Evolutionary conservation across 805 yeast genomes (phyloP).

Genomic region (Ogataea trehalophila): DNA sequence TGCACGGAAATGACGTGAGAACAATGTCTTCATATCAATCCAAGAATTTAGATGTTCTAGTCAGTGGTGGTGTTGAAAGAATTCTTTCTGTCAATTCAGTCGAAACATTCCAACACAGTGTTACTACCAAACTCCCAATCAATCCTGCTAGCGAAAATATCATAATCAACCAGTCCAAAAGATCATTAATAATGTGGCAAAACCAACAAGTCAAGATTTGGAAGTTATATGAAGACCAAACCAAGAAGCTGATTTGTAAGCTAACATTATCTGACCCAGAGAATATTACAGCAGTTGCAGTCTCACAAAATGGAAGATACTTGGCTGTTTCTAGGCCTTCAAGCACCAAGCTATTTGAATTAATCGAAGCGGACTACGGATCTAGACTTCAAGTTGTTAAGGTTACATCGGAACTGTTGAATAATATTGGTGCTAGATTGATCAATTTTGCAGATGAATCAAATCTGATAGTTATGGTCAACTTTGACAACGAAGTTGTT

Average conservation of each 20-base stretch:
- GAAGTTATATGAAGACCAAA: slow-evolving; percentile 40
- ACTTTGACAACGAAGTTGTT: slow-evolving; percentile 55
- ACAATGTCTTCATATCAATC: slow-evolving; percentile 68
- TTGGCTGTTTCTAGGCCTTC: slow-evolving; percentile 70
- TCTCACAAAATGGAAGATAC: slow-evolving; percentile 60
- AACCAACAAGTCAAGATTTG: slow-evolving; percentile 81
- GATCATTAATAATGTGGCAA: slow-evolving; percentile 70
- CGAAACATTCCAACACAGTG: slow-evolving; percentile 64
- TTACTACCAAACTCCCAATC: slow-evolving; percentile 64
- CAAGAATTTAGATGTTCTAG: slow-evolving; percentile 59
- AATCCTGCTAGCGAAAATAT: slow-evolving; percentile 21
- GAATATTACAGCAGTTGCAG: slow-evolving; percentile 61
- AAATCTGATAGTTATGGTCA: slow-evolving; percentile 42
- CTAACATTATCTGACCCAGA: slow-evolving; percentile 70
- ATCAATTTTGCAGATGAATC: slow-evolving; percentile 42
- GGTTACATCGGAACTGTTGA: slow-evolving; percentile 39
- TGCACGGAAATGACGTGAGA: slow-evolving; percentile 85
- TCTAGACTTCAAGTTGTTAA: slow-evolving; percentile 44
- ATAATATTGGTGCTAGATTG: slow-evolving; percentile 49
- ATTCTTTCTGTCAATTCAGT: slow-evolving; percentile 62
- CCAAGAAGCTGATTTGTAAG: slow-evolving; percentile 60
- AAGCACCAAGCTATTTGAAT: slow-evolving; percentile 61
- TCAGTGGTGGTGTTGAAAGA: slow-evolving; percentile 82
- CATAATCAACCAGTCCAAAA: slow-evolving; percentile 39
- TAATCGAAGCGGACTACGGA: slow-evolving; percentile 36